Conservation (phyloP, 2,329 filamentous ascomycete genomes). For the Coleophoma eucalyptorum region DNA sequence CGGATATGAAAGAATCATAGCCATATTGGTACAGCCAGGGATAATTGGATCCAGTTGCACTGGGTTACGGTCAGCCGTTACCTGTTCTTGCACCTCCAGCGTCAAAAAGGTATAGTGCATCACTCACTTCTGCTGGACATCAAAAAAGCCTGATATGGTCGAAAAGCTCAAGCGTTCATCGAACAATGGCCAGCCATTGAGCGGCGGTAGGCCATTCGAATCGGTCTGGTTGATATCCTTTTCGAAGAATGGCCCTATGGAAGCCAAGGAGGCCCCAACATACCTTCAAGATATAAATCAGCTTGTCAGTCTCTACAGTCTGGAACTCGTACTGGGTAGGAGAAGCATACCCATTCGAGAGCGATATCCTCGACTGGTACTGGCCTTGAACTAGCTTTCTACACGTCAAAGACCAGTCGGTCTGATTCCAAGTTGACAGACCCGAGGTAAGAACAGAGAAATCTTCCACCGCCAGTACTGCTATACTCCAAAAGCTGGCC, state of each 20-base stretch:
- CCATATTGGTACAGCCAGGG: conserved; percentile 67
- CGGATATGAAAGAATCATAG: conserved; percentile 66
- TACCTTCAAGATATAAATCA: conserved; percentile 15
- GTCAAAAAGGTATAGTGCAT: no score
- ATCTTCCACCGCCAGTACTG: conserved; percentile 14
- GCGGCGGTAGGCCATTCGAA: conserved; percentile 25
- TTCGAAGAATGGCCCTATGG: conserved; percentile 27
- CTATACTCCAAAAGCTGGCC: background rate
- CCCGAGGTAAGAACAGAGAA: conserved; percentile 21
- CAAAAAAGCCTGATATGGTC: conserved; percentile 65
- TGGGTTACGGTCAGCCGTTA: background rate
- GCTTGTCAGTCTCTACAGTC: no score
- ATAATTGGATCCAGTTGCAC: conserved; percentile 58
- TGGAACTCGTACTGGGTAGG: no score
- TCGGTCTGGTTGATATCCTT: conserved; percentile 26
- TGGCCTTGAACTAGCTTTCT: conserved; percentile 21
- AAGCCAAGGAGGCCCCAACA: conserved; percentile 24
- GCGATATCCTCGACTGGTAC: conserved; percentile 25
- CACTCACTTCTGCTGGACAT: conserved; percentile 44
- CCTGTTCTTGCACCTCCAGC: no score
- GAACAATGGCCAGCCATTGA: conserved; percentile 66
- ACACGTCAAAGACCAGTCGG: conserved; percentile 24
- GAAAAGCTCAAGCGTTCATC: conserved; percentile 60
- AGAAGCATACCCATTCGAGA: conserved; percentile 25
- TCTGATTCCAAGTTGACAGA: conserved; percentile 22